Base-by-base conservation (phyloP, 2,329 filamentous ascomycete species). In the Fusarium nelsonii region DNA sequence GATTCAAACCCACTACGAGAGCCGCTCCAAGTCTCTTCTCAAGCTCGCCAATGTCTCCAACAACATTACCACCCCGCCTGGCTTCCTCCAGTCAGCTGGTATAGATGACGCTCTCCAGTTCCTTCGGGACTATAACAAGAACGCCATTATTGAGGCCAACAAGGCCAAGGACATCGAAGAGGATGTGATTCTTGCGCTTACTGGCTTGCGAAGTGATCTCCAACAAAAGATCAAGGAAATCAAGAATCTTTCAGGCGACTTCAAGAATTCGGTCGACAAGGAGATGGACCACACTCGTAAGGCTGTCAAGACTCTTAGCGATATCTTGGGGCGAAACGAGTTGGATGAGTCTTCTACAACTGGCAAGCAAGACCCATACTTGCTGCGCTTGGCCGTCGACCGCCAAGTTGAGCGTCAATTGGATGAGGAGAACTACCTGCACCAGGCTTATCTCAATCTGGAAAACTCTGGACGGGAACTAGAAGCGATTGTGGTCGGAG, bases 151-250 rank as follows among this genome's bases (percentile, higher is more conserved):
- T 6, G 96, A 97, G 77, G 89, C 93, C 15, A 93, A 91, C 80
- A 97, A 97, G 81, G 93, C 95, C 4, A 90, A 87, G 59, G 94
- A 97, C 67, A 94, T 97, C 59, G 93, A 98, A 77, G 90, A 90
- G 65, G 95, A 98, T 76, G 94, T 99, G 46, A 93, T 98, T 68
- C 84, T 92, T 51, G 94, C 95, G 53, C 84, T 99, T 58, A 93
- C 91, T 3, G 94, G 94, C 2, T 83, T 99, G 55, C 85, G 96
- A 60, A 94, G 90, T 75, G 96, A 99, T 78, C 84, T 99, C 18
- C 91, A 92, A 65, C 93, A 97, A 78, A 99, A 99, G 83, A 97
- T 97, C 79, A 99, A 98, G 80, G 96, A 99, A 81, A 99, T 99
- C 82, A 97, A 97, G 82, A 91, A 90, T 71, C 84, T 99, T 16